These are phyloP conservation scores for Iris macrosiphon DNA, from an alignment of 106 monocot genomes.

Conservation along the genomic window DNA sequence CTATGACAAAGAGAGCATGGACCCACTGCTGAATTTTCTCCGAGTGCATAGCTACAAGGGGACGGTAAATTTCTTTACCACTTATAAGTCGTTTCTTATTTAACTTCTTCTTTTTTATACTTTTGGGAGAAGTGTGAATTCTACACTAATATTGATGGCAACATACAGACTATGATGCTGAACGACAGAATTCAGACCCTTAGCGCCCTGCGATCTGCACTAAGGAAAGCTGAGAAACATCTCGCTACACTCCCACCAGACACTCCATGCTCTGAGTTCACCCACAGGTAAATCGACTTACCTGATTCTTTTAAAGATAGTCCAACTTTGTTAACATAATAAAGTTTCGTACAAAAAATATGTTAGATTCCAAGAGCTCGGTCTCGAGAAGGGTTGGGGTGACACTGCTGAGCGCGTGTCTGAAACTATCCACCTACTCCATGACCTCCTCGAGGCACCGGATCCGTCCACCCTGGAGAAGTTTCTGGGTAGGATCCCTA, in stretches of 20 bases:
- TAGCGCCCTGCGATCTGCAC: slow-evolving; percentile 34
- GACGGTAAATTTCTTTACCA: slow-evolving; percentile 44
- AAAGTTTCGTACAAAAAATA: background rate
- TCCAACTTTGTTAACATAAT: too few relatives aligned
- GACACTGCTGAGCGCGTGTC: slow-evolving; percentile 51
- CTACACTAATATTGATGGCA: background rate
- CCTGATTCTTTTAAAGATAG: too few relatives aligned
- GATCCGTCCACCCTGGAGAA: slow-evolving; percentile 74
- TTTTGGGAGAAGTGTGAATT: slow-evolving; percentile 9
- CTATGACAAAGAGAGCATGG: slow-evolving; percentile 91
- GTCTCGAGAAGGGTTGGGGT: slow-evolving; percentile 93
- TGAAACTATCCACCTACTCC: slow-evolving; percentile 57
- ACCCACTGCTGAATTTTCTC: slow-evolving; percentile 87
- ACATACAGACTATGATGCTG: slow-evolving; percentile 66
- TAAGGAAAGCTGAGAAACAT: slow-evolving; percentile 85
- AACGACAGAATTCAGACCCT: slow-evolving; percentile 63
- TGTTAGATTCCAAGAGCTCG: slow-evolving; percentile 84
- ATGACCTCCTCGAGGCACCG: slow-evolving; percentile 23
- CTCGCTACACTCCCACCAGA: slow-evolving; percentile 35
- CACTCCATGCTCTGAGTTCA: slow-evolving; percentile 74
- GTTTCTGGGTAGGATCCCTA: slow-evolving; percentile 64
- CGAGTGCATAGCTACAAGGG: slow-evolving; percentile 78
- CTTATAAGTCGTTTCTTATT: too few relatives aligned
- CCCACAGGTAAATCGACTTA: slow-evolving; percentile 38
- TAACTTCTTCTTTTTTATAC: slow-evolving; percentile 23